Conservation (phyloP, 441 rosid species). For the Aleurites moluccanus region DNA sequence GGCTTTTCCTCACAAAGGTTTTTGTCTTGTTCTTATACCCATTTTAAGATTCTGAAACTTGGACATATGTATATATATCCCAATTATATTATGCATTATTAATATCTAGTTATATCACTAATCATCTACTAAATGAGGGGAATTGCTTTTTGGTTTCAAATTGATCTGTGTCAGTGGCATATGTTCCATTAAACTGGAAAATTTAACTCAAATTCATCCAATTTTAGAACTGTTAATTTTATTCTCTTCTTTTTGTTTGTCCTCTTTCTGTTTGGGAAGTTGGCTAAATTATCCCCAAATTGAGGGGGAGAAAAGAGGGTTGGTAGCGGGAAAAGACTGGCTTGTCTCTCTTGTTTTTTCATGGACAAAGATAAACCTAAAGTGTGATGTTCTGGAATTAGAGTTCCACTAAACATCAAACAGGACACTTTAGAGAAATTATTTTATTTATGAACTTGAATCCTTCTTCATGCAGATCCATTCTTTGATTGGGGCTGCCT, state of each 20-base stretch:
- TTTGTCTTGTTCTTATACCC: constrained; percentile 6
- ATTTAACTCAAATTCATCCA: background rate
- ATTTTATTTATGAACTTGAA: background rate
- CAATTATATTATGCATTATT: background rate
- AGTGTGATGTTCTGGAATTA: background rate
- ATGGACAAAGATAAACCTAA: background rate
- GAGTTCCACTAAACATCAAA: background rate
- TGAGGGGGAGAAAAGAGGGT: background rate
- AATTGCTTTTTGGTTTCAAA: background rate
- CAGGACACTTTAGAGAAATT: background rate
- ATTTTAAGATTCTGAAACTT: background rate
- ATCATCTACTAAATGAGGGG: background rate
- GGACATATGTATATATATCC: background rate
- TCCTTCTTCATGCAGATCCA: background rate
- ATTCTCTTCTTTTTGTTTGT: background rate
- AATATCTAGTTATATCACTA: background rate
- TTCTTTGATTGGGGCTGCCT: background rate
- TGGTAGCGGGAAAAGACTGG: background rate
- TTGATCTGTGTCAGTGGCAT: background rate
- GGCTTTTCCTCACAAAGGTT: constrained; percentile 96
- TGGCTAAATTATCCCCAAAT: background rate
- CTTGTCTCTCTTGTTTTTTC: background rate
- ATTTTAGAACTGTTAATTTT: background rate
- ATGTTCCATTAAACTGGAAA: background rate
- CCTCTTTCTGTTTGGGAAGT: background rate